Evolutionary conservation across 306 rosid genomes (phyloP).

Genomic region (Fagus crenata): DNA sequence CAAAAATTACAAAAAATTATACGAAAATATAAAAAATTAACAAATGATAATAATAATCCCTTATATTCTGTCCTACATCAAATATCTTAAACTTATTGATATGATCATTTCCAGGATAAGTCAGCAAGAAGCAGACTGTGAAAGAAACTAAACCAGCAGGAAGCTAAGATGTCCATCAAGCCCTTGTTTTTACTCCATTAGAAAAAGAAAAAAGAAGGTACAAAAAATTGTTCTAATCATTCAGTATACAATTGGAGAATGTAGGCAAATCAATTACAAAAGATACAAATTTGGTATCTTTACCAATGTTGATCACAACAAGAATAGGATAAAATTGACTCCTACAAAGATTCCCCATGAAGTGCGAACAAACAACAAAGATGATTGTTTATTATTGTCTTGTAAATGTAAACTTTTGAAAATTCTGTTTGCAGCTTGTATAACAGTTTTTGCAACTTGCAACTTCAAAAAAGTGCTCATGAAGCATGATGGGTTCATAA

Average conservation of each 20-base stretch:
- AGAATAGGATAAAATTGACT: background rate
- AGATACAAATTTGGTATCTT: background rate
- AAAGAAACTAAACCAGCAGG: background rate
- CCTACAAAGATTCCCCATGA: background rate
- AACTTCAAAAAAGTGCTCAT: background rate
- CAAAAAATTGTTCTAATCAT: too few species aligned
- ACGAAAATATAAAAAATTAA: too few species aligned
- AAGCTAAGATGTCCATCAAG: background rate
- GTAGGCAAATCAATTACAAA: too few species aligned
- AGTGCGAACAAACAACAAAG: background rate
- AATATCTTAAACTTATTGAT: conserved; percentile 2
- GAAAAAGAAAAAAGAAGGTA: too few species aligned
- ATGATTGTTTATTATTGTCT: background rate
- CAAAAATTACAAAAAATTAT: too few species aligned
- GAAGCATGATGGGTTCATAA: background rate
- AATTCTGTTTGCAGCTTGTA: too few species aligned
- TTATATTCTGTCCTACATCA: too few species aligned
- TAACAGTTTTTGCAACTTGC: too few species aligned
- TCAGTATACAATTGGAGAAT: too few species aligned
- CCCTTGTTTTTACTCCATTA: background rate
- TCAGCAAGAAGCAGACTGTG: background rate
- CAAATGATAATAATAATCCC: too few species aligned
- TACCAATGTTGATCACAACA: background rate
- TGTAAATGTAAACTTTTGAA: too few species aligned
- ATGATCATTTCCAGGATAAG: background rate